Conservation (phyloP, 1,284 basidiomycete species). For the Cryptococcus sp. region DNA sequence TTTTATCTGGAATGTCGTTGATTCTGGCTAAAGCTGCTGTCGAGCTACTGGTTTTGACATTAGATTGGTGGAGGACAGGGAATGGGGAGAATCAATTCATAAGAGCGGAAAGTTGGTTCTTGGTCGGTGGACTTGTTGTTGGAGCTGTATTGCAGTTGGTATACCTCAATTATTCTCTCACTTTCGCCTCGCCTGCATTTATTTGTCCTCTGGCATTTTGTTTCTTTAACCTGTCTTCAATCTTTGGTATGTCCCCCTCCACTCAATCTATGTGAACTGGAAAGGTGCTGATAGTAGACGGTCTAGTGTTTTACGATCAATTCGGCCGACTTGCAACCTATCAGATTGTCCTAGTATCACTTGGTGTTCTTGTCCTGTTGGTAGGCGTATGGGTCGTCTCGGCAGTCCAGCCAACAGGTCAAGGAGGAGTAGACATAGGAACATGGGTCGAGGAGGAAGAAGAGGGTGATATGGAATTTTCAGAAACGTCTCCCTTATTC, state of each 20-base stretch:
- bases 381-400: constrained; percentile 84
- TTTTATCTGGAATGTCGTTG: constrained; percentile 88
- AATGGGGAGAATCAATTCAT: constrained; percentile 80
- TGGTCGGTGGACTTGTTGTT: constrained; percentile 36
- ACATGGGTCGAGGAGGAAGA: constrained; percentile 47
- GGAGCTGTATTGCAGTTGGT: constrained; percentile 57
- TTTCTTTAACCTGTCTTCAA: constrained; percentile 90
- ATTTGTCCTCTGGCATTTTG: constrained; percentile 94
- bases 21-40: constrained; percentile 92
- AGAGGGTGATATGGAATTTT: constrained; percentile 20
- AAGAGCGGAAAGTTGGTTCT: constrained; percentile 38
- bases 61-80: constrained; percentile 50
- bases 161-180: constrained; percentile 87
- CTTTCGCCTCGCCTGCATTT: constrained; percentile 78
- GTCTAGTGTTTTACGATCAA: constrained; percentile 88
- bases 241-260: constrained; percentile 57
- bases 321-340: constrained; percentile 65
- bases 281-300: constrained; percentile 39
- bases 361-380: constrained; percentile 77
- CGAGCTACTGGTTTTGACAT: constrained; percentile 76
- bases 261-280: neutral
- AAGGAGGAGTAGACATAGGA: constrained; percentile 47
- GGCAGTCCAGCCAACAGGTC: constrained; percentile 42
- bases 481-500: constrained; percentile 18
- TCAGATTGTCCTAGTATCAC: constrained; percentile 67